phyloP scores from a whole-genome alignment of 2,329 filamentous ascomycete genomes.

The Sclerotinia nivalis region DNA sequence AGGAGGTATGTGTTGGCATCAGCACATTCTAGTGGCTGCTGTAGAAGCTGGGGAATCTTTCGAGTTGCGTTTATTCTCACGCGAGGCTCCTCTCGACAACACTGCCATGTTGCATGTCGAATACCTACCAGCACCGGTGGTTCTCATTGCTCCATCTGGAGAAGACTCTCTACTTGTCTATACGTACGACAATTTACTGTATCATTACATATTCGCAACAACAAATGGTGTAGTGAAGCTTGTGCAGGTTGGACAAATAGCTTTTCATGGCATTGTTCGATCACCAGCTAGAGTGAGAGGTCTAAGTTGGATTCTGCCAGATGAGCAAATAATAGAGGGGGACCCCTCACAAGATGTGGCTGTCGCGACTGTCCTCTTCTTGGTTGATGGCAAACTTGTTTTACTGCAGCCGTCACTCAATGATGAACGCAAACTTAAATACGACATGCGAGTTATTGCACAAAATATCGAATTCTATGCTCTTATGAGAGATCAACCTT shows the following conservation, averaged over 20 bases:
- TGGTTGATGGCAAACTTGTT: slow-evolving; percentile 97
- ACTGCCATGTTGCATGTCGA: slow-evolving; percentile 74
- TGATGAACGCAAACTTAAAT: slow-evolving; percentile 83
- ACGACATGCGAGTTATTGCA: slow-evolving; percentile 96
- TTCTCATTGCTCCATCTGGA: slow-evolving; percentile 83
- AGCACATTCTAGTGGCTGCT: slow-evolving; percentile 89
- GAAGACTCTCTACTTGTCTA: slow-evolving; percentile 95
- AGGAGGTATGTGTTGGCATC: slow-evolving; percentile 98
- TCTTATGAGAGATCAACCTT: slow-evolving; percentile 81
- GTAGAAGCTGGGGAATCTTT: slow-evolving; percentile 83
- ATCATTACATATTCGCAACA: slow-evolving; percentile 87
- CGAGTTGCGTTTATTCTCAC: slow-evolving; percentile 88
- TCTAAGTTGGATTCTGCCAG: slow-evolving; percentile 93
- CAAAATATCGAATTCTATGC: slow-evolving; percentile 96
- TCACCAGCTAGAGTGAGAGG: slow-evolving; percentile 90
- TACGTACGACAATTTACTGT: slow-evolving; percentile 92
- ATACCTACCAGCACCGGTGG: slow-evolving; percentile 79
- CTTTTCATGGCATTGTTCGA: slow-evolving; percentile 92
- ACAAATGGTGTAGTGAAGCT: slow-evolving; percentile 70
- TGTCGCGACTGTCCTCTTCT: slow-evolving; percentile 87
- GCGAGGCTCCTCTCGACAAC: slow-evolving; percentile 76
- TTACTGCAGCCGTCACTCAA: slow-evolving; percentile 84
- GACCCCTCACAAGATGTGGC: slow-evolving; percentile 96
- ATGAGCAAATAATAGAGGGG: slow-evolving; percentile 82
- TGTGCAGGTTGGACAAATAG: slow-evolving; percentile 95